These are phyloP conservation scores for Tuber melanosporum DNA, from an alignment of 495 filamentous ascomycete genomes.

Conservation along the genomic window DNA sequence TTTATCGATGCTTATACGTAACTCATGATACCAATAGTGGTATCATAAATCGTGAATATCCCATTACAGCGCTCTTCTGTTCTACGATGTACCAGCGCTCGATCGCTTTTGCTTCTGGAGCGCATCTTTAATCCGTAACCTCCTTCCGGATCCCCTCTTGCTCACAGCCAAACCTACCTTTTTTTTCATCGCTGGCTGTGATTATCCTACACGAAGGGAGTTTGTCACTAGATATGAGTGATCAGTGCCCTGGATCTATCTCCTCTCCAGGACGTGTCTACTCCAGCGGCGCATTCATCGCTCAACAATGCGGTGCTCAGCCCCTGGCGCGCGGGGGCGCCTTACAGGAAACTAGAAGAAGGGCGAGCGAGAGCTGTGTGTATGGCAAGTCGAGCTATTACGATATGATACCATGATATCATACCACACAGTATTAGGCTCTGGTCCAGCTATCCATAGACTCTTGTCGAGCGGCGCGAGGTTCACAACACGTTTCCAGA, in stretches of 20 bases:
- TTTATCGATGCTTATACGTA: background rate
- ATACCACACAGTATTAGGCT: too few relatives aligned
- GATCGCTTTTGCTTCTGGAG: background rate
- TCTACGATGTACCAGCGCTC: background rate
- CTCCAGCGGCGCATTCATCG: background rate
- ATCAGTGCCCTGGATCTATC: background rate
- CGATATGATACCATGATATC: too few relatives aligned
- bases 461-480: too few relatives aligned
- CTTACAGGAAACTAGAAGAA: too few relatives aligned
- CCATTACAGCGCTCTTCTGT: background rate
- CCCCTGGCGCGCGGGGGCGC: background rate
- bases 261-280: background rate
- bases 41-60: background rate
- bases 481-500: too few relatives aligned
- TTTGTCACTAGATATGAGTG: background rate
- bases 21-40: background rate
- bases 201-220: background rate
- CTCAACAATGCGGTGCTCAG: background rate
- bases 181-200: background rate
- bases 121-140: background rate
- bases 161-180: background rate
- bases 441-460: too few relatives aligned
- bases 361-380: too few relatives aligned
- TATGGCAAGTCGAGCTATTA: too few relatives aligned
- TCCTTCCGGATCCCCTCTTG: background rate